These are phyloP conservation scores for Monosporozyma siamensis DNA, from an alignment of 805 yeast genomes.

Conservation along the genomic window DNA sequence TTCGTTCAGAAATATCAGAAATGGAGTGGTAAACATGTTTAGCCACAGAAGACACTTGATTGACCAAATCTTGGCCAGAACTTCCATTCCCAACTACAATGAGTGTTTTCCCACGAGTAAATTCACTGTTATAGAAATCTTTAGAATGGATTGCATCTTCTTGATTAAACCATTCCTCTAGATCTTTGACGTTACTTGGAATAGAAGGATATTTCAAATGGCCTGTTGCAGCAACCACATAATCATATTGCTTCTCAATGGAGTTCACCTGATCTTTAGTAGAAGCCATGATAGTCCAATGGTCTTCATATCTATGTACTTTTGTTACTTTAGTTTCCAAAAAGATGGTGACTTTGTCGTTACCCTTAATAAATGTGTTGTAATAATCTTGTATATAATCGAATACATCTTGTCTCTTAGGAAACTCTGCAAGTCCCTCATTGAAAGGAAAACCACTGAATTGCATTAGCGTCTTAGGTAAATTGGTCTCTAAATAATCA, in stretches of 20 bases:
- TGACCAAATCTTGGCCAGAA: constrained; percentile 37
- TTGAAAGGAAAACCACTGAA: constrained; percentile 46
- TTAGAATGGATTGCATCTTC: constrained; percentile 34
- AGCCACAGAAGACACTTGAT: constrained; percentile 31
- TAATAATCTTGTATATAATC: constrained; percentile 52
- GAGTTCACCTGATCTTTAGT: constrained; percentile 1
- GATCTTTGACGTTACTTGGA: constrained; percentile 32
- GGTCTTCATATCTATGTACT: constrained; percentile 9
- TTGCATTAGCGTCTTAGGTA: constrained; percentile 58
- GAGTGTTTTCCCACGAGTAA: constrained; percentile 29
- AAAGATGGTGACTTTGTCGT: constrained; percentile 24
- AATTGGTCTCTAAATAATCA: constrained; percentile 59
- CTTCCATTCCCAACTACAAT: constrained; percentile 36
- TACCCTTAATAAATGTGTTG: constrained; percentile 18
- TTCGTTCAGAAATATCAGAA: constrained; percentile 30
- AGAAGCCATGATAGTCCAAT: constrained; percentile 3
- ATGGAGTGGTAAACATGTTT: constrained; percentile 40
- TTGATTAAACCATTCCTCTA: constrained; percentile 29
- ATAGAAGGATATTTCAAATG: constrained; percentile 35
- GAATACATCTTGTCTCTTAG: constrained; percentile 51
- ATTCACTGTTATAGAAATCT: constrained; percentile 28
- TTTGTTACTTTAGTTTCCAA: constrained; percentile 17
- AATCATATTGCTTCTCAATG: constrained; percentile 30
- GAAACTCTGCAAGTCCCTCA: constrained; percentile 41
- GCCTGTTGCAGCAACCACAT: constrained; percentile 36